A percentile compares a stretch with the other conserved stretches of the same genome.
These are phyloP conservation scores for Irpex sp. DNA, from an alignment of 1,284 basidiomycete species.

Conservation along the genomic window DNA sequence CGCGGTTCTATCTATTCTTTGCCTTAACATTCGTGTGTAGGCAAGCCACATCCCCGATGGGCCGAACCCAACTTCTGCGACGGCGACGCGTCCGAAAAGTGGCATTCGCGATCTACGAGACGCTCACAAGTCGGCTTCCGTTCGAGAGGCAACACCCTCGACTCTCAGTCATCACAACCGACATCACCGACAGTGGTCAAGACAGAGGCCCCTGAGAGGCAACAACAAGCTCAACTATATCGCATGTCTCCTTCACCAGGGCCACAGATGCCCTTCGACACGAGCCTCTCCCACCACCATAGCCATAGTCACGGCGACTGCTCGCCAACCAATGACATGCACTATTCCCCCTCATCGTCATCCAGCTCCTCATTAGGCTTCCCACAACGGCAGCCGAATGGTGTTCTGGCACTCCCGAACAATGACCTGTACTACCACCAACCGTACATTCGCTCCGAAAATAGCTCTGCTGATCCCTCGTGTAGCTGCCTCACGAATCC, in stretches of 20 bases:
- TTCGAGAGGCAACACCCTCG: conserved; percentile 16
- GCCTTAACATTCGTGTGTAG: conserved; percentile 31
- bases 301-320: conserved; percentile 13
- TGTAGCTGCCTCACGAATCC: conserved; percentile 67
- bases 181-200: conserved; percentile 27
- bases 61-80: conserved; percentile 74
- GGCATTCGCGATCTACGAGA: conserved; percentile 80
- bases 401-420: conserved; percentile 12
- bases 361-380: conserved; percentile 31
- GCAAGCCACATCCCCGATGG: conserved; percentile 81
- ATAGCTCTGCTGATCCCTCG: conserved; percentile 34
- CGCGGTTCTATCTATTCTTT: conserved; percentile 20
- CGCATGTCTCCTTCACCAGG: conserved; percentile 26
- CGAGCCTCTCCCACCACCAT: conserved; percentile 6
- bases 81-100: conserved; percentile 75
- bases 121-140: conserved; percentile 27
- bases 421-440: conserved; percentile 26
- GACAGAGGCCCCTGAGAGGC: conserved; percentile 24
- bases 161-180: conserved; percentile 12
- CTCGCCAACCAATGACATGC: conserved; percentile 21
- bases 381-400: conserved; percentile 10
- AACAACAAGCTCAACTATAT: conserved; percentile 23
- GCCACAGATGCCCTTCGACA: conserved; percentile 20
- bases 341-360: conserved; percentile 24
- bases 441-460: conserved; percentile 27